Evolutionary conservation across 2,329 filamentous ascomycete genomes (phyloP), one percentile per base, ranked within the genome.

Genomic region (Claviceps spartinae): DNA sequence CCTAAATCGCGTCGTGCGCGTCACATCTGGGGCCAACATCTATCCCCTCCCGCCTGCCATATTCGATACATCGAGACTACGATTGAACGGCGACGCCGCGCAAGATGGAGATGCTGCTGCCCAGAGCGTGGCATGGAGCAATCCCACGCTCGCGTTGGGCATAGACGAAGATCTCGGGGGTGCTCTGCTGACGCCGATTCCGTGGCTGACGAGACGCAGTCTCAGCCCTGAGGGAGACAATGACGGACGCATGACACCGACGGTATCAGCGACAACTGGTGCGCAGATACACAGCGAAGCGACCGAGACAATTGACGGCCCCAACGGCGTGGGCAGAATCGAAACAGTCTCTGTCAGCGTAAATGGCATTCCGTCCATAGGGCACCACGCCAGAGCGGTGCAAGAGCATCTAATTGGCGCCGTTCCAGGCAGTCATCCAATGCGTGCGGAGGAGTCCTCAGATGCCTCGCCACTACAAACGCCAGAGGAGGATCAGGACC

Each of bases 81-180:
- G 70, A 14, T 63, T 74, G 50, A 90, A 93, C 61, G 86, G 85
- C 26, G 71, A 74, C 41, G 69, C 16, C 11, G 22, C 43, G 43
- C 43, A 24, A 45, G 14, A 45, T 4, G 43, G 14, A 30, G 43
- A 45, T n/a, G 43, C 43, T 2, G 22, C 42, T 14, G 69, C 65
- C 58, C 67, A 58, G 16, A 59, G 62, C 7, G 66, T 76, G 11
- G 66, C 71, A 3, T 76, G 76, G 72, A 68, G 69, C 46, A 76
- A 77, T 49, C 68, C 60, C 60, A 75, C 62, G 57, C 67, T 68
- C 56, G 65, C 68, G 13, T 71, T 91, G 6, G 90, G 88, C 2
- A 88, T 86, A 48, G 91, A 97, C 60, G 91, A 96, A 65, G 85
- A 85, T 13, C 72, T 97, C 1, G 91, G 91, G 22, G 93, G 93